These are phyloP conservation scores for Cryomyces minteri DNA, from an alignment of 495 filamentous ascomycete genomes.

Conservation along the genomic window DNA sequence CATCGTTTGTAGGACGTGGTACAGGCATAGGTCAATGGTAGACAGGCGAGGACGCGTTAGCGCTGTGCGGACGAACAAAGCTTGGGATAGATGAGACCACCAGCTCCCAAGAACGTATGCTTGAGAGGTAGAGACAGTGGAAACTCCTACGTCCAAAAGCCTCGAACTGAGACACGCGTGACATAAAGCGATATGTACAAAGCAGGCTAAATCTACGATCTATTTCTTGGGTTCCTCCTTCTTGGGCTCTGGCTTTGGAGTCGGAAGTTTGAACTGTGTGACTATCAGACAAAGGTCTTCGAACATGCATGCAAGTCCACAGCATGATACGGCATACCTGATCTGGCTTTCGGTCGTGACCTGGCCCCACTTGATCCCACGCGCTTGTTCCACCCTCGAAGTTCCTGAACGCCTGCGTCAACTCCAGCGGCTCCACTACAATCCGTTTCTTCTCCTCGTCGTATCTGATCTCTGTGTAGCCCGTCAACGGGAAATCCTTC, in stretches of 20 bases:
- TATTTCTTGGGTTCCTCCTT: conserved; percentile 89
- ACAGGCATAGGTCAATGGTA: too few relatives aligned
- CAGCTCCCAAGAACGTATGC: too few relatives aligned
- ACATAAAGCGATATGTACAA: background rate
- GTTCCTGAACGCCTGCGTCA: conserved; percentile 98
- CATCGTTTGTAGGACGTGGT: too few relatives aligned
- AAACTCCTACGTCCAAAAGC: too few relatives aligned
- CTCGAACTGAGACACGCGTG: too few relatives aligned
- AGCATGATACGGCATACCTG: conserved; percentile 24
- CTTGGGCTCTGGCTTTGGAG: conserved; percentile 83
- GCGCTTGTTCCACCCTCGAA: conserved; percentile 57
- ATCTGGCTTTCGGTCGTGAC: conserved; percentile 60
- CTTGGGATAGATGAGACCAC: too few relatives aligned
- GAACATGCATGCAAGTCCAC: background rate
- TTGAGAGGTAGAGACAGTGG: too few relatives aligned
- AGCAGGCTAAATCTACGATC: conserved; percentile 8
- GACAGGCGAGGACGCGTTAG: too few relatives aligned
- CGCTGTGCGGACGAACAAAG: too few relatives aligned
- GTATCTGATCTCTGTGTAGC: conserved; percentile 95
- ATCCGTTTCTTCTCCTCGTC: conserved; percentile 99
- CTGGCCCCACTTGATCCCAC: conserved; percentile 85
- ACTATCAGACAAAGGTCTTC: background rate
- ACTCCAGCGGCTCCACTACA: conserved; percentile 88
- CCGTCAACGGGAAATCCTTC: conserved; percentile 96
- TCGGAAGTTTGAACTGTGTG: conserved; percentile 71